phyloP scores from a whole-genome alignment of 129 eudicot species.

The Escallonia herrerae region DNA sequence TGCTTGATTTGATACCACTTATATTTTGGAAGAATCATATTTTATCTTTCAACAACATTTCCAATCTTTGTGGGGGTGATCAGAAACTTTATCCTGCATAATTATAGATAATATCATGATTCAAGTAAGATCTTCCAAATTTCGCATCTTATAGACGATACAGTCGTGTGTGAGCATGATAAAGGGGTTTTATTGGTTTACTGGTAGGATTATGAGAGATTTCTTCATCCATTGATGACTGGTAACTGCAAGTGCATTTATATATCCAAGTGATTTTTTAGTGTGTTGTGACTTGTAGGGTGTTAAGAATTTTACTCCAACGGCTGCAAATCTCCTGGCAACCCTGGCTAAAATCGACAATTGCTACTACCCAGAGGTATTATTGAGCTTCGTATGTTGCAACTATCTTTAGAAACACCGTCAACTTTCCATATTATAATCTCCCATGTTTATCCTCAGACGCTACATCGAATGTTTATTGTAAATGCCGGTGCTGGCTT shows the following conservation, averaged over 20 bases:
- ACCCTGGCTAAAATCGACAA: slow-evolving; percentile 75
- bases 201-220: not conserved
- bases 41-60: not conserved
- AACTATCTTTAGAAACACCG: not conserved
- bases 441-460: slow-evolving; percentile 38
- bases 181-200: not conserved
- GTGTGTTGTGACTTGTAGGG: slow-evolving; percentile 47
- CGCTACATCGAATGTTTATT: slow-evolving; percentile 70
- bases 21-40: not conserved
- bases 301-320: slow-evolving; percentile 60
- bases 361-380: slow-evolving; percentile 84
- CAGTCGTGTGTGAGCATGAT: no score
- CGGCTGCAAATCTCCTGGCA: slow-evolving; percentile 72
- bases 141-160: no score
- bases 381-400: slow-evolving; percentile 12
- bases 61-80: not conserved
- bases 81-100: not conserved
- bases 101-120: no score
- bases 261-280: not conserved
- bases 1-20: not conserved
- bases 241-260: slow-evolving; percentile 1
- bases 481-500: slow-evolving; percentile 80
- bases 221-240: not conserved
- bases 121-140: no score
- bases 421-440: not conserved